These are phyloP conservation scores for Margaritispora aquatica DNA, from an alignment of 495 filamentous ascomycete genomes.

Conservation along the genomic window DNA sequence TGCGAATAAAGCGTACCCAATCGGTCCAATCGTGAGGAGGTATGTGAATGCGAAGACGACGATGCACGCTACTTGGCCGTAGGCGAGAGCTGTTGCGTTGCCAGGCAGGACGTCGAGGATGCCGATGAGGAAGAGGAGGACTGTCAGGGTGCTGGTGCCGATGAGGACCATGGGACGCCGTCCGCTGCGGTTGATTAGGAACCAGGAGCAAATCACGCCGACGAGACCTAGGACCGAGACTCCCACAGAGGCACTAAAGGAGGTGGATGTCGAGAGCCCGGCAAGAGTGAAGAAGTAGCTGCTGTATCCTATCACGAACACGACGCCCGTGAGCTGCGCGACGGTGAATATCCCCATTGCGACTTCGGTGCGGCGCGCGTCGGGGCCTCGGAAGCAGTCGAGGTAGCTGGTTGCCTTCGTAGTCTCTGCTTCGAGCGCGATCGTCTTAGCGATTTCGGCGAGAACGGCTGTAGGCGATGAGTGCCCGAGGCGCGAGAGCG, in stretches of 20 bases:
- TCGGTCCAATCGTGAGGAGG: slow-evolving; percentile 8
- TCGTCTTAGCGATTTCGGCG: slow-evolving; percentile 1
- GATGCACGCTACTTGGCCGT: slow-evolving; percentile 8
- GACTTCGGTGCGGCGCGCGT: slow-evolving; percentile 63
- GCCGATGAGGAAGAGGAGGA: slow-evolving; percentile 25
- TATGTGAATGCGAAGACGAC: slow-evolving; percentile 13
- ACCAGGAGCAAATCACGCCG: slow-evolving; percentile 45
- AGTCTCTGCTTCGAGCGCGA: slow-evolving; percentile 1
- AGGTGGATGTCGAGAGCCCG: slow-evolving; percentile 45
- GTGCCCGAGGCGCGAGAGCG: slow-evolving; percentile 1
- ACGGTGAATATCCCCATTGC: slow-evolving; percentile 63
- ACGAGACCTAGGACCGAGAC: slow-evolving; percentile 42
- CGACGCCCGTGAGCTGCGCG: slow-evolving; percentile 8
- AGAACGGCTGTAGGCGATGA: not conserved
- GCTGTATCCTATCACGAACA: slow-evolving; percentile 53
- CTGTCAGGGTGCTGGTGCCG: not conserved
- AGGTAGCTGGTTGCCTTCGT: slow-evolving; percentile 34
- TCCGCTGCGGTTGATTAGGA: slow-evolving; percentile 40
- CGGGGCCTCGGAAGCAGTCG: slow-evolving; percentile 61
- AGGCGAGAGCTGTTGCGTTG: not conserved
- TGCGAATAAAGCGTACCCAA: slow-evolving; percentile 2
- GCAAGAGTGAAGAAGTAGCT: slow-evolving; percentile 65
- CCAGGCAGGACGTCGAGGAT: slow-evolving; percentile 4
- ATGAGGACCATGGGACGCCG: slow-evolving; percentile 39
- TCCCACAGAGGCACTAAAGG: slow-evolving; percentile 46